Evolutionary conservation across 805 yeast species (phyloP).

Genomic region (Cyberlindnera mississippiensis): DNA sequence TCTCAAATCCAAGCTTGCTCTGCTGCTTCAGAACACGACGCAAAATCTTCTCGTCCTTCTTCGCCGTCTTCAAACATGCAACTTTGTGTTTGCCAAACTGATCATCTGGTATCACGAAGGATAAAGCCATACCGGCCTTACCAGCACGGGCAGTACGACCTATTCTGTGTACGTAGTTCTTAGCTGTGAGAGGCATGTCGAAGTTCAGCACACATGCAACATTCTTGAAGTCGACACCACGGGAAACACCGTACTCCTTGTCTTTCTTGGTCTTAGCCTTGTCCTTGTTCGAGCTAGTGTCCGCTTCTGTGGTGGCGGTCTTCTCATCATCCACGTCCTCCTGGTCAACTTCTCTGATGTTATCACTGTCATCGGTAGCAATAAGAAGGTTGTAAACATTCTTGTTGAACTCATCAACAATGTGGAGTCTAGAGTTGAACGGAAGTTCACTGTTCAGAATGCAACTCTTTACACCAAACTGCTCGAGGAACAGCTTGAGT

Average conservation of each 20-base stretch:
- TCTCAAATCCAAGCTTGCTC: constrained; percentile 62
- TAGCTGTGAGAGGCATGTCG: constrained; percentile 87
- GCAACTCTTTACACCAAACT: constrained; percentile 87
- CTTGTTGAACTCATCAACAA: constrained; percentile 92
- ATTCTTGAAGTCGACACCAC: constrained; percentile 95
- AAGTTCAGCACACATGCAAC: constrained; percentile 96
- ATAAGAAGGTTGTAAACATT: constrained; percentile 81
- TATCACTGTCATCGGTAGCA: constrained; percentile 89
- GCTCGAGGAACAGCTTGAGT: constrained; percentile 84
- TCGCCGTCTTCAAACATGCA: constrained; percentile 66
- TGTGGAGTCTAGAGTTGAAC: constrained; percentile 86
- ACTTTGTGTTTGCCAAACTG: constrained; percentile 88
- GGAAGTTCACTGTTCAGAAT: constrained; percentile 92
- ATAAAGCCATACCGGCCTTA: constrained; percentile 88
- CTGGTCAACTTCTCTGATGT: constrained; percentile 48
- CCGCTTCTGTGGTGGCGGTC: constrained; percentile 3
- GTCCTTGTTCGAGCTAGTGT: constrained; percentile 18
- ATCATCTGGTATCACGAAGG: constrained; percentile 80
- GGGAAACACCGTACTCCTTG: constrained; percentile 86
- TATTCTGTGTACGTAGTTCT: constrained; percentile 86
- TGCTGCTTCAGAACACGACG: constrained; percentile 75
- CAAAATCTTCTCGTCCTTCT: constrained; percentile 83
- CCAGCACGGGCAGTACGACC: constrained; percentile 99
- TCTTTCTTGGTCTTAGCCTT: constrained; percentile 47
- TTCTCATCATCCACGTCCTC: constrained; percentile 30